Conservation (phyloP, 192 early-diverging fungal genomes). For the Coemansia sp. region DNA sequence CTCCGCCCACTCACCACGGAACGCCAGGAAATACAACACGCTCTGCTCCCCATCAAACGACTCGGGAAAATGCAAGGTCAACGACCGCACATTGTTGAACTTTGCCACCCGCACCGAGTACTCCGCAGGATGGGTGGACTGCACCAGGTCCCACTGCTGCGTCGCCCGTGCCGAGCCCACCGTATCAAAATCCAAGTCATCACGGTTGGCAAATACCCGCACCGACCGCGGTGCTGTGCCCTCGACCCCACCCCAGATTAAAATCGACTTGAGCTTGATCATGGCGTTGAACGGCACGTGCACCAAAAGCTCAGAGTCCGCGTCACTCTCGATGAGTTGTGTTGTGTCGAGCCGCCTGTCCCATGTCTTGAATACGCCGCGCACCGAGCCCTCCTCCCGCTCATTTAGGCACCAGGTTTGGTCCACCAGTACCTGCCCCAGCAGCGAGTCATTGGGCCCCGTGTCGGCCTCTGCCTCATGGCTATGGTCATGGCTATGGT, state of each 20-base stretch:
- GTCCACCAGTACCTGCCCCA: conserved; percentile 71
- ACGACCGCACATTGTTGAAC: conserved; percentile 68
- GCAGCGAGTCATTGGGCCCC: conserved; percentile 63
- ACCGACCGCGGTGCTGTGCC: conserved; percentile 60
- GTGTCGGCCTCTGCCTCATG: conserved; percentile 71
- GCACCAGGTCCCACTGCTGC: conserved; percentile 78
- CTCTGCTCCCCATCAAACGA: conserved; percentile 78
- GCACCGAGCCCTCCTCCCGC: conserved; percentile 53
- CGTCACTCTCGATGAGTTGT: conserved; percentile 70
- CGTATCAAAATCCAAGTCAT: conserved; percentile 86
- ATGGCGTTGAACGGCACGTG: conserved; percentile 86
- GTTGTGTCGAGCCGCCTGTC: conserved; percentile 66
- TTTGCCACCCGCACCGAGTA: conserved; percentile 64
- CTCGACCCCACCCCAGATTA: conserved; percentile 60
- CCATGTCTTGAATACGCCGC: conserved; percentile 81
- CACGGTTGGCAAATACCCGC: conserved; percentile 85
- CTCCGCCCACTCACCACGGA: conserved; percentile 88
- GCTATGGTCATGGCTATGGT: conserved; percentile 55
- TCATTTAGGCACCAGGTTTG: conserved; percentile 81
- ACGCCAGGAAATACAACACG: conserved; percentile 70
- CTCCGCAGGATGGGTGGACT: conserved; percentile 52
- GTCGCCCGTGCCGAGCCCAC: conserved; percentile 61
- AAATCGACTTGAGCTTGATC: conserved; percentile 88
- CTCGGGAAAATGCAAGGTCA: conserved; percentile 75
- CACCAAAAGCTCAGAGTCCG: conserved; percentile 88